Evolutionary conservation across 2,329 filamentous ascomycete genomes (phyloP).

Genomic region (Scopulariopsis brevicaulis): DNA sequence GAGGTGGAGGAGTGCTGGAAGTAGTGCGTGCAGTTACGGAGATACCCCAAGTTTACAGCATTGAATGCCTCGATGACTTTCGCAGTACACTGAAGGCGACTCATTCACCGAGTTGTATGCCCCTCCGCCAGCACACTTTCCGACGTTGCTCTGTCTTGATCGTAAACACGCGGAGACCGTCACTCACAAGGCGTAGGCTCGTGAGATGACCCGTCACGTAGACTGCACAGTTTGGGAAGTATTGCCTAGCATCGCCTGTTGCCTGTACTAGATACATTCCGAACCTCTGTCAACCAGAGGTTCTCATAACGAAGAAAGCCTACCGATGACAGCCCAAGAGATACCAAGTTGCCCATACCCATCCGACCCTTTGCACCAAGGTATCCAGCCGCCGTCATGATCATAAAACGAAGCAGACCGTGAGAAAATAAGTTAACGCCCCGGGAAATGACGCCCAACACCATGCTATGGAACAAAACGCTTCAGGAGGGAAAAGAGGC

Average conservation of each 20-base stretch:
- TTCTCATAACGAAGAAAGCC: too few species aligned
- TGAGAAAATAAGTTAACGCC: background rate
- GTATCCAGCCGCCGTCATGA: background rate
- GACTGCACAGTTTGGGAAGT: too few species aligned
- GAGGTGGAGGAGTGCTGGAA: conserved; percentile 7
- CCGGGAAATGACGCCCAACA: background rate
- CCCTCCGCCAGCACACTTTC: too few species aligned
- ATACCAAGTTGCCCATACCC: too few species aligned
- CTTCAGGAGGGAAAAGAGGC: background rate
- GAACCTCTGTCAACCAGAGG: background rate
- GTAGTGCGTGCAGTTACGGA: background rate
- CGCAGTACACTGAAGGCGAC: background rate
- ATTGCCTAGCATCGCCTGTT: too few species aligned
- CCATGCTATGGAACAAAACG: background rate
- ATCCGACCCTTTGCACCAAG: background rate
- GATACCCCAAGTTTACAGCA: background rate
- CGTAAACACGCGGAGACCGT: too few species aligned
- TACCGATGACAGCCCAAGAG: too few species aligned
- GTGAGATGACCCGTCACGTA: background rate
- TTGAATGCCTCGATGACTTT: background rate
- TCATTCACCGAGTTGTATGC: too few species aligned
- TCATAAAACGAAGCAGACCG: background rate
- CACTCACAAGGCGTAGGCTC: background rate
- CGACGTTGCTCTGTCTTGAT: too few species aligned
- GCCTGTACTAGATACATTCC: too few species aligned